phyloP scores from a whole-genome alignment of 169 alveolate genomes.

The Besnoitia besnoiti region DNA sequence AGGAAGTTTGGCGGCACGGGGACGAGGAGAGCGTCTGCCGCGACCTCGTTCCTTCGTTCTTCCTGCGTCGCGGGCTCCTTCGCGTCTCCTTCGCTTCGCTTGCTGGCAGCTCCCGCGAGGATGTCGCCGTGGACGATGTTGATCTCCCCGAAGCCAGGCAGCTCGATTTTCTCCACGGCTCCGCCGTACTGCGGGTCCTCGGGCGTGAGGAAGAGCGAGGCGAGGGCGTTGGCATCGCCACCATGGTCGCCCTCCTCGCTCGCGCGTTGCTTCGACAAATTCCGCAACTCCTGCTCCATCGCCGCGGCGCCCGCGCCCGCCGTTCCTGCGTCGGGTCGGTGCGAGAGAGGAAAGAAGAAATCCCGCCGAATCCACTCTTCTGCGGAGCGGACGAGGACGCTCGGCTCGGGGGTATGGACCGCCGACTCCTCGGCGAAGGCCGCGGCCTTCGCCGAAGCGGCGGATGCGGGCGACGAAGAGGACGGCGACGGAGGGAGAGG shows the following conservation, averaged over 20 bases:
- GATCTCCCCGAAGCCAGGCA: slow-evolving; percentile 37
- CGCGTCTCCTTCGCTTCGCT: not conserved
- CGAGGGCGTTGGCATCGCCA: not conserved
- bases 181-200: slow-evolving; percentile 1
- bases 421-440: slow-evolving; percentile 24
- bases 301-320: slow-evolving; percentile 22
- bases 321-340: not conserved
- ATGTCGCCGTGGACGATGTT: slow-evolving; percentile 48
- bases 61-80: not conserved
- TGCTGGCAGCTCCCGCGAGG: not conserved
- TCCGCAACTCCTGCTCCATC: not conserved
- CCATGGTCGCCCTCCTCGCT: not conserved
- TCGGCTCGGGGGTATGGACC: slow-evolving; percentile 10
- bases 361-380: slow-evolving; percentile 32
- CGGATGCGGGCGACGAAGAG: not conserved
- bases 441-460: not conserved
- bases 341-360: slow-evolving; percentile 1
- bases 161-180: not conserved
- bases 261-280: not conserved
- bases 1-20: slow-evolving; percentile 53
- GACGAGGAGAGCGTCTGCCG: slow-evolving; percentile 41
- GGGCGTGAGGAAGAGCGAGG: not conserved
- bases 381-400: not conserved
- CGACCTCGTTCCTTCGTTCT: not conserved
- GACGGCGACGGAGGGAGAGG: slow-evolving; percentile 21